Evolutionary conservation across 331 rosid species (phyloP), one percentile per base, ranked within the genome.

Genomic region (Quercus lobata): DNA sequence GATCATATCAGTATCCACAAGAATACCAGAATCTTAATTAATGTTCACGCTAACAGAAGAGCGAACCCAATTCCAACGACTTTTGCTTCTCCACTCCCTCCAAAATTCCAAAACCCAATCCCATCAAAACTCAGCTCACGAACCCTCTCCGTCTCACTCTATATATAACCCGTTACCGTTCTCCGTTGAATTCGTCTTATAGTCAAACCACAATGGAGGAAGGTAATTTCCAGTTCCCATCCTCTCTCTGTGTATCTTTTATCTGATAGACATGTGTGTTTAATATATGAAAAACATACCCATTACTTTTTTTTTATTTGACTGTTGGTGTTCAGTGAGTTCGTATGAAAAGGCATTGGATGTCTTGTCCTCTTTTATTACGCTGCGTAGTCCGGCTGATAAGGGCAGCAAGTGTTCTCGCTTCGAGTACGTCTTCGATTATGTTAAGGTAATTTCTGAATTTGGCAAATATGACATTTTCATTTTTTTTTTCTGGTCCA

Each of bases 341-440:
- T 81, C 93, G 1, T 93, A 90, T 79, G 91, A 93, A 80, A 93
- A 93, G 82, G 99, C 98, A 56, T 72, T 95, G 90, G 91, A 86
- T 62, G 94, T 91, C 15, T 81, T 95, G 80, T 95, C 96, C 46
- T 95, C 99, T 61, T 82, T 95, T 78, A 93, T 95, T 77, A 88
- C 97, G 14, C 82, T 78, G 78, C 96, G 97, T 72, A 91, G 88
- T 63, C 97, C 94, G 46, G 92, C 92, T 57, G 97, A 94, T 76
- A 89, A 80, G 81, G 88, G 87, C 89, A 89, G 88, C 75, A 62
- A 80, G 68, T 97, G 92, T 69, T 97, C 91, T 32, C 86, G 92
- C 49, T 92, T 92, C 84, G 88, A 79, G 52, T 76, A 90, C 70
- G 78, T 95, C 12, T 87, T 76, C 49, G 87, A 95, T 69, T 93